Percentiles rank a stretch among this genome's conserved stretches.
Conservation (phyloP, 1,284 basidiomycete genomes). For the Pseudomicrostroma phylloplanum region DNA sequence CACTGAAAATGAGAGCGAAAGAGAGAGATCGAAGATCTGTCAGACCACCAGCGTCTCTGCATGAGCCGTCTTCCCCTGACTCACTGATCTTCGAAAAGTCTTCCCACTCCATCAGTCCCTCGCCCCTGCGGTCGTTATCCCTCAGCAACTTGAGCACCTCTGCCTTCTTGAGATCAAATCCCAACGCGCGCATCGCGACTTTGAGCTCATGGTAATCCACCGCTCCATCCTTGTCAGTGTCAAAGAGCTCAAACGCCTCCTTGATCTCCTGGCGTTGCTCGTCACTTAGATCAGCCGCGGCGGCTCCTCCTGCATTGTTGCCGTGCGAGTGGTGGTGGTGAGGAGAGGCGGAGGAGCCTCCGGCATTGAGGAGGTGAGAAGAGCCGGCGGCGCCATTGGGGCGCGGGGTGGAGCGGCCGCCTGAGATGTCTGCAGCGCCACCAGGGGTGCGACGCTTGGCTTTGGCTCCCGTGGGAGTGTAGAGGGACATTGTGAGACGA, state of each 20-base stretch:
- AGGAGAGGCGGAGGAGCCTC: not conserved
- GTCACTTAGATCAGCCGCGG: conserved; percentile 62
- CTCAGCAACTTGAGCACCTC: conserved; percentile 91
- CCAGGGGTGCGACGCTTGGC: not conserved
- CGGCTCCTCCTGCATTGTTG: not conserved
- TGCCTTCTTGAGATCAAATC: conserved; percentile 96
- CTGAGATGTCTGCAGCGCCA: not conserved
- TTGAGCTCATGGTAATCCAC: conserved; percentile 86
- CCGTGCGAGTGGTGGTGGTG: not conserved
- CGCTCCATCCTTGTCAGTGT: conserved; percentile 94
- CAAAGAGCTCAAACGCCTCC: conserved; percentile 98
- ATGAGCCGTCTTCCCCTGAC: conserved; percentile 52
- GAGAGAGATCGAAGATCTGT: not conserved
- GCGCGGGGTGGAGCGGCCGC: not conserved
- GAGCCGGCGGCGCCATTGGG: not conserved
- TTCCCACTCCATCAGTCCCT: conserved; percentile 87
- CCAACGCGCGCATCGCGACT: conserved; percentile 94
- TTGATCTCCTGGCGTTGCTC: conserved; percentile 97
- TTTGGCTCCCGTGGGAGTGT: conserved; percentile 1
- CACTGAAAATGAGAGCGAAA: conserved; percentile 59
- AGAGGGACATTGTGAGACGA: conserved; percentile 1
- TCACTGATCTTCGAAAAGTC: conserved; percentile 92
- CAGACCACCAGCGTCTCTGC: not conserved
- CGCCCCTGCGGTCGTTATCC: conserved; percentile 82
- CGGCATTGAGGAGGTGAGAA: not conserved